Evolutionary conservation across 1,139 yeast genomes (phyloP).

Genomic region (Candida buenavistaensis): DNA sequence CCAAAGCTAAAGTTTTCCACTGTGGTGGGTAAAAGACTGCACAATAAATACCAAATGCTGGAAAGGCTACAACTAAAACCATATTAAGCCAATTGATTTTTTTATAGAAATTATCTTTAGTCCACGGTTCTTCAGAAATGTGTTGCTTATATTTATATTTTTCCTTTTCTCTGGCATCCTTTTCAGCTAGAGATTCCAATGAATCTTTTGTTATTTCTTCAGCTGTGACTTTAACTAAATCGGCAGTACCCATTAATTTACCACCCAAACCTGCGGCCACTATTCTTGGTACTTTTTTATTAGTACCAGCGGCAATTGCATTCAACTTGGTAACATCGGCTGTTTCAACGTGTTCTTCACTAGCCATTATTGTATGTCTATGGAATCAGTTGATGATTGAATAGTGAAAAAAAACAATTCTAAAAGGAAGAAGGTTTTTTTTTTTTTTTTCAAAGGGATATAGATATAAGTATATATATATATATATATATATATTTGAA

Average conservation of each 20-base stretch:
- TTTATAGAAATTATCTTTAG: slow-evolving; percentile 74
- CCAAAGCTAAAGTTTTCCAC: slow-evolving; percentile 58
- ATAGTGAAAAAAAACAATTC: too few relatives aligned
- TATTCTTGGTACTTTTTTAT: slow-evolving; percentile 65
- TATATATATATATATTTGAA: too few relatives aligned
- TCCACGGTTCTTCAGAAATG: slow-evolving; percentile 93
- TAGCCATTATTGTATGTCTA: slow-evolving; percentile 3
- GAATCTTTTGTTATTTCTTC: slow-evolving; percentile 59
- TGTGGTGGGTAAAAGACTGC: slow-evolving; percentile 55
- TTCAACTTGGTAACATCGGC: slow-evolving; percentile 76
- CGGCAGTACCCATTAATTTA: slow-evolving; percentile 75
- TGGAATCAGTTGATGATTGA: too few relatives aligned
- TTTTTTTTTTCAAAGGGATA: too few relatives aligned
- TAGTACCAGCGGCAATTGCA: slow-evolving; percentile 87
- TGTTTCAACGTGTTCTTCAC: slow-evolving; percentile 34
- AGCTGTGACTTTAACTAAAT: slow-evolving; percentile 65
- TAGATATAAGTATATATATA: too few relatives aligned
- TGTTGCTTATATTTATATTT: slow-evolving; percentile 55
- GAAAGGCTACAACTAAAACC: slow-evolving; percentile 71
- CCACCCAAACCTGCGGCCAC: slow-evolving; percentile 82
- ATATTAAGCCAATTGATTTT: slow-evolving; percentile 95
- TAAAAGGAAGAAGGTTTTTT: too few relatives aligned
- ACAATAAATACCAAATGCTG: slow-evolving; percentile 58
- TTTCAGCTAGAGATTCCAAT: slow-evolving; percentile 49
- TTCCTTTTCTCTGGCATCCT: slow-evolving; percentile 54